Base-by-base conservation (phyloP, 139 green algal species). In the Nannochloris sp. region DNA sequence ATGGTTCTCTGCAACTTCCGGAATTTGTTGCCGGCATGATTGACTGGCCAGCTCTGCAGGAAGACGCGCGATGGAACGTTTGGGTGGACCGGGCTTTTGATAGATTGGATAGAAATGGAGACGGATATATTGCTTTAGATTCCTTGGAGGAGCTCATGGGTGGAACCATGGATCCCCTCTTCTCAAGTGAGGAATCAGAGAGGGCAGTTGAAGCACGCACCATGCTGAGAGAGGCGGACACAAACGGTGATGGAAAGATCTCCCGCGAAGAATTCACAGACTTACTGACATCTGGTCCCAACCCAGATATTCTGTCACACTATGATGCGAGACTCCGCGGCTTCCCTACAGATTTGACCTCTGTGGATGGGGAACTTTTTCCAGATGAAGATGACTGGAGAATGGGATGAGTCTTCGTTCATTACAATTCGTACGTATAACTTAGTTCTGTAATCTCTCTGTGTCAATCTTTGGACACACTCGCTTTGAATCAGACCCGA, bases 11-110 rank as follows among this genome's bases (percentile, higher is more conserved):
- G 2, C 71, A 83, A 17, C 73, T 87, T 17, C 70, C 75, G 16
- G 89, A 96, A 82, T 91, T 96, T 72, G 69, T 91, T 55, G 79
- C 89, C 16, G 86, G 82, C 12, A 75, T 95, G 25, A 66, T 93
- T 6, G 87, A 95, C 72, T 96, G 88, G 88, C 57, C 57, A 49
- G 59, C 69, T 71, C 36, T 85, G 59, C 72, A 84, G 59, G 55
- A 70, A 45, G 76, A 85, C 49, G 43, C 29, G 4, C 48, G 61
- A 37, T 82, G 74, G 77, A 57, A 31, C 5, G n/a, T 40, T 46
- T 71, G 72, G 65, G 58, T 70, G 66, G 62, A 62, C 86, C 28
- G 77, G 85, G 49, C 60, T 2, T 95, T 95, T 61, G 57, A 74
- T 48, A 79, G 79, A 49, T 75, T 96, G 62, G 89, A 96, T 74